Evolutionary conservation across 2,329 filamentous ascomycete genomes (phyloP), one percentile per base, ranked within the genome.

Genomic region (Hymenoscyphus repandus): DNA sequence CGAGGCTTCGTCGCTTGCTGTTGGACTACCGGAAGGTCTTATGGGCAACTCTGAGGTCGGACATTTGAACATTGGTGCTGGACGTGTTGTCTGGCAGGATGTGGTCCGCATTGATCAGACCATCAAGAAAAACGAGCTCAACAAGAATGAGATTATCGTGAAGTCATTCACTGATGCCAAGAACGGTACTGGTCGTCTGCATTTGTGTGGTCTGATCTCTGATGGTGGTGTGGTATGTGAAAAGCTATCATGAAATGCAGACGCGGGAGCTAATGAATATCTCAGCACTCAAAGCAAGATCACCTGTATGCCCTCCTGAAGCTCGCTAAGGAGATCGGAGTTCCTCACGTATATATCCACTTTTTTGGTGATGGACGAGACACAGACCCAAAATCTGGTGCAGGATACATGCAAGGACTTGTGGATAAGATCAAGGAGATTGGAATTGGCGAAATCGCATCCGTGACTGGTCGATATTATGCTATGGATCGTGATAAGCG

Each of bases 21-120:
- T 99, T 59, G 93, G 93, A 60, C 82, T 99, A 47, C 93, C 93
- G 17, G 91, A 99, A 69, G 93, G 93, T 53, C 78, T 99, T 60
- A 99, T 99, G 93, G 93, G 93, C 60, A 99, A 99, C 78, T 95
- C 89, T 63, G 93, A 99, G 73, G 93, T 99, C 70, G 93, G 93
- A 56, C 93, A 99, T 73, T 74, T 99, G 75, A 99, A 99, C 79
- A 97, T 99, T 69, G 93, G 93, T 64, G 93, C 93, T 53, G 93
- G 93, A 52, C 82, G 93, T 66, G 93, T 99, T 55, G 93, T 99
- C 64, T 99, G 93, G 93, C 93, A 99, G 72, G 92, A 93, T 70
- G 89, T 95, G 58, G 93, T 99, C 60, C 88, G 93, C 65, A 99
- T 99, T 73, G 93, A 96, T 71, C 82, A 85, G 51, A 89, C 86